Conservation (phyloP, 768 basidiomycete genomes). For the Pleurotus djamor region DNA sequence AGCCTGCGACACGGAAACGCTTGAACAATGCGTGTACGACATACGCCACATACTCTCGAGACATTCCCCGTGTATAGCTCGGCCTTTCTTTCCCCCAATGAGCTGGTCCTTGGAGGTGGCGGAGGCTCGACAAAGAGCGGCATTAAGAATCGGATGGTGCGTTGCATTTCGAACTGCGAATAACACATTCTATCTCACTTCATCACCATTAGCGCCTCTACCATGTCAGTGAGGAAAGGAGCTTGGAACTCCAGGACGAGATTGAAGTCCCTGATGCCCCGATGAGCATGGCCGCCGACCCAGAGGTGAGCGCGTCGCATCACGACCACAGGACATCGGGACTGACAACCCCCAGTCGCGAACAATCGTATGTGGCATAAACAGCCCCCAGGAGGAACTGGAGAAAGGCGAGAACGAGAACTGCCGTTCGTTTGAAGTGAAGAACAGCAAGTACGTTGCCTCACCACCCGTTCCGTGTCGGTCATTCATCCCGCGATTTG, state of each 20-base stretch:
- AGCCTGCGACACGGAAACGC: too few relatives aligned
- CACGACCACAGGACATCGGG: constrained; percentile 1
- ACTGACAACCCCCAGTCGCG: constrained; percentile 29
- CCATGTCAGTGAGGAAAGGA: constrained; percentile 48
- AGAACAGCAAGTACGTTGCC: constrained; percentile 54
- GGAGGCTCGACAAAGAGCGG: constrained; percentile 85
- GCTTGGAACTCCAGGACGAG: constrained; percentile 60
- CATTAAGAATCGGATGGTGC: constrained; percentile 91
- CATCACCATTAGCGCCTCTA: constrained; percentile 58
- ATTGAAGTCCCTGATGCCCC: constrained; percentile 91
- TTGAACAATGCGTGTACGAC: constrained; percentile 69
- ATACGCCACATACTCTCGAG: constrained; percentile 73
- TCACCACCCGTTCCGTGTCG: not conserved
- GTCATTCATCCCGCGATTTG: not conserved
- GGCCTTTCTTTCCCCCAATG: constrained; percentile 70
- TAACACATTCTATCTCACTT: constrained; percentile 4
- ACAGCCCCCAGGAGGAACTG: constrained; percentile 66
- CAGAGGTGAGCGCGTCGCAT: constrained; percentile 39
- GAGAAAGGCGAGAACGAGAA: constrained; percentile 77
- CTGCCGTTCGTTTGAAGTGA: constrained; percentile 68
- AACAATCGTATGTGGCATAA: constrained; percentile 82
- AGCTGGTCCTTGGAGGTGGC: constrained; percentile 85
- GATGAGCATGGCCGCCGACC: constrained; percentile 87
- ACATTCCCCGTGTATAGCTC: constrained; percentile 89
- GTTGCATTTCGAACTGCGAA: constrained; percentile 20